Evolutionary conservation across 441 rosid genomes (phyloP).

Genomic region (Adansonia madagascariensis): DNA sequence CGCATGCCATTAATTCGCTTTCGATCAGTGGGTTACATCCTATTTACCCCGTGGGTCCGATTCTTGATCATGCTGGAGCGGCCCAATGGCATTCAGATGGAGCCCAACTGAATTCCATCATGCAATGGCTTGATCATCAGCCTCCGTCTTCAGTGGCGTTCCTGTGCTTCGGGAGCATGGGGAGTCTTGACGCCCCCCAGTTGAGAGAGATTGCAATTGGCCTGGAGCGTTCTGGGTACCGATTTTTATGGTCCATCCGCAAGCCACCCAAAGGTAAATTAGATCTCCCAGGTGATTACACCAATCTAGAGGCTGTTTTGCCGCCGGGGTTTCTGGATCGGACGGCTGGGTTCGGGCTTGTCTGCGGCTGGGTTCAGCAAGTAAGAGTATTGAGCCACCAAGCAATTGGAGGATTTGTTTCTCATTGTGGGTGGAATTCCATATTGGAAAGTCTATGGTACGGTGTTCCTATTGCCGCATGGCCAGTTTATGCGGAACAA

Average conservation of each 20-base stretch:
- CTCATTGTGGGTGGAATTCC: conserved; percentile 75
- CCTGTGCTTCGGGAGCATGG: conserved; percentile 74
- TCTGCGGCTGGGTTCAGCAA: conserved; percentile 71
- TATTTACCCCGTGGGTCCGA: conserved; percentile 55
- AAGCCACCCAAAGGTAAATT: conserved; percentile 24
- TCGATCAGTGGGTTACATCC: conserved; percentile 29
- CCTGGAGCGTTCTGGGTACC: conserved; percentile 43
- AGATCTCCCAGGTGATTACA: conserved; percentile 23
- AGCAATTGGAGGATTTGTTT: conserved; percentile 57
- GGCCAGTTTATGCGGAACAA: conserved; percentile 69
- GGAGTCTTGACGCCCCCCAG: conserved; percentile 49
- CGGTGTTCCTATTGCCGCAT: conserved; percentile 58
- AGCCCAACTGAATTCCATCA: conserved; percentile 14
- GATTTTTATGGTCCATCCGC: conserved; percentile 69
- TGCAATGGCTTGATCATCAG: conserved; percentile 59
- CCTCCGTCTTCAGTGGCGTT: conserved; percentile 58
- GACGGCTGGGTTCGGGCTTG: conserved; percentile 36
- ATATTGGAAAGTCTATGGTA: conserved; percentile 55
- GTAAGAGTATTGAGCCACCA: conserved; percentile 38
- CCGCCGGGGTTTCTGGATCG: conserved; percentile 52
- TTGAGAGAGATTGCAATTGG: conserved; percentile 49
- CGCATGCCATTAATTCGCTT: conserved; percentile 35
- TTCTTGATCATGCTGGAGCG: conserved; percentile 34
- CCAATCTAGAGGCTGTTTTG: conserved; percentile 29
- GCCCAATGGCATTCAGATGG: not conserved